A percentile compares a stretch with the other conserved stretches of the same genome.
phyloP scores from a whole-genome alignment of 2,329 filamentous ascomycete species.

The Paradendryphiella salina region DNA sequence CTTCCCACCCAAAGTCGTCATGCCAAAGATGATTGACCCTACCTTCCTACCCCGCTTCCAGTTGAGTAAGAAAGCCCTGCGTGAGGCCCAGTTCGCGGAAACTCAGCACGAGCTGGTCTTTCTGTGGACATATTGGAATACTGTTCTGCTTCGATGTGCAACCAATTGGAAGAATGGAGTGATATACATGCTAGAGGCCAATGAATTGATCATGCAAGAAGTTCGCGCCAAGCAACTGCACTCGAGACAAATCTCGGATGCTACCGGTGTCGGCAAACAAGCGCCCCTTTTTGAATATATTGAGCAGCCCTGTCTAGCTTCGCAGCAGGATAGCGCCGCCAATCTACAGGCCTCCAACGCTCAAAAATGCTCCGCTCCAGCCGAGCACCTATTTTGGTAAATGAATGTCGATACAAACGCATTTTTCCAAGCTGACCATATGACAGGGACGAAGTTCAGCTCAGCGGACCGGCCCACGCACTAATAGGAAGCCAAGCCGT shows the following conservation, averaged over 20 bases:
- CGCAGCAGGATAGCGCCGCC: slow-evolving; percentile 15
- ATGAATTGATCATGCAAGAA: slow-evolving; percentile 42
- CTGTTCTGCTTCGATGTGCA: slow-evolving; percentile 34
- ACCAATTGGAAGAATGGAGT: slow-evolving; percentile 37
- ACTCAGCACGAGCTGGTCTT: slow-evolving; percentile 42
- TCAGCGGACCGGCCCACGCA: slow-evolving; percentile 41
- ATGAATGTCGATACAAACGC: slow-evolving; percentile 30
- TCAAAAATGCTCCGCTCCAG: slow-evolving; percentile 38
- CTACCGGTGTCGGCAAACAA: slow-evolving; percentile 37
- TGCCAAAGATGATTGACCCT: slow-evolving; percentile 41
- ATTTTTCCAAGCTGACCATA: slow-evolving; percentile 39
- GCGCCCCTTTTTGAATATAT: slow-evolving; percentile 41
- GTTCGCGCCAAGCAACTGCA: slow-evolving; percentile 41
- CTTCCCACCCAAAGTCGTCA: slow-evolving; percentile 33
- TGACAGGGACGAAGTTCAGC: slow-evolving; percentile 43
- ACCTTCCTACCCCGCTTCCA: slow-evolving; percentile 44
- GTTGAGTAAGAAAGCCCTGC: slow-evolving; percentile 25
- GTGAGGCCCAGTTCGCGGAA: slow-evolving; percentile 32
- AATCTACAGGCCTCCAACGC: slow-evolving; percentile 35
- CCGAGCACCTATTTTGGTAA: slow-evolving; percentile 45
- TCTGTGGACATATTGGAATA: slow-evolving; percentile 45
- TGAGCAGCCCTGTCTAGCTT: slow-evolving; percentile 39
- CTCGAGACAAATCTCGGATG: slow-evolving; percentile 39
- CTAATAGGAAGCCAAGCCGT: slow-evolving; percentile 45
- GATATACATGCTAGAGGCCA: slow-evolving; percentile 40